These are phyloP conservation scores for Silene noctiflora DNA, from an alignment of 179 eudicot species.

Conservation along the genomic window DNA sequence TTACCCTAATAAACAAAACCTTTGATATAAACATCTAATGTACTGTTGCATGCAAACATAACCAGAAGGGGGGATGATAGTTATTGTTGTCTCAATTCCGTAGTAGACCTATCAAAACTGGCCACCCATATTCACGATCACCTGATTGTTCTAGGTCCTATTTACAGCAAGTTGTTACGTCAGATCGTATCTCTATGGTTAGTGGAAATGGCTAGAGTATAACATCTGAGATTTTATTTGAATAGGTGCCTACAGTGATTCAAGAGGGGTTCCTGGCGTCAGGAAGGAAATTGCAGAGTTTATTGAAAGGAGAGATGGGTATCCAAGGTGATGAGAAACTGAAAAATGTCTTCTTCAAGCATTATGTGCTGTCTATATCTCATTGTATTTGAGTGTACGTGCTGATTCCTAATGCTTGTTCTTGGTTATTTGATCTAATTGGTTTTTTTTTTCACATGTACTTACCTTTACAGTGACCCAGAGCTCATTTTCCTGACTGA, in stretches of 20 bases:
- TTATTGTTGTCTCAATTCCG: not conserved
- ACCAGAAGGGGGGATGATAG: not conserved
- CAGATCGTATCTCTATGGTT: not conserved
- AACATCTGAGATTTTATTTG: constrained; percentile 18
- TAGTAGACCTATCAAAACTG: not conserved
- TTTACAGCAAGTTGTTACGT: constrained; percentile 7
- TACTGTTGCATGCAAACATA: not conserved
- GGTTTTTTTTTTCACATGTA: not conserved
- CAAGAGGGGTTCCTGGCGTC: constrained; percentile 89
- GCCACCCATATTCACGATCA: not conserved
- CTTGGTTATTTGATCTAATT: too few relatives aligned
- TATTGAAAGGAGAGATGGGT: constrained; percentile 89
- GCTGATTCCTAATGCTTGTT: constrained; percentile 6
- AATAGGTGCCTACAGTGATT: constrained; percentile 97
- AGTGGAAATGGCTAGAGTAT: constrained; percentile 8
- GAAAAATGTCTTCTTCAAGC: constrained; percentile 10
- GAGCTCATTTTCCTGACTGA: constrained; percentile 93
- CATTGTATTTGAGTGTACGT: not conserved
- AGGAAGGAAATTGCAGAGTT: constrained; percentile 93
- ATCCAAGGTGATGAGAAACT: constrained; percentile 70
- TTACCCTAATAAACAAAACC: not conserved
- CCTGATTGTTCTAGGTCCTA: not conserved
- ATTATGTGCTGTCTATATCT: constrained; percentile 4
- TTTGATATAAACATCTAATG: not conserved
- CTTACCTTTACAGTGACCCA: constrained; percentile 61